Percentiles rank a stretch among this genome's conserved stretches.
Conservation (phyloP, 768 basidiomycete species). For the Boletellus emodensis region DNA sequence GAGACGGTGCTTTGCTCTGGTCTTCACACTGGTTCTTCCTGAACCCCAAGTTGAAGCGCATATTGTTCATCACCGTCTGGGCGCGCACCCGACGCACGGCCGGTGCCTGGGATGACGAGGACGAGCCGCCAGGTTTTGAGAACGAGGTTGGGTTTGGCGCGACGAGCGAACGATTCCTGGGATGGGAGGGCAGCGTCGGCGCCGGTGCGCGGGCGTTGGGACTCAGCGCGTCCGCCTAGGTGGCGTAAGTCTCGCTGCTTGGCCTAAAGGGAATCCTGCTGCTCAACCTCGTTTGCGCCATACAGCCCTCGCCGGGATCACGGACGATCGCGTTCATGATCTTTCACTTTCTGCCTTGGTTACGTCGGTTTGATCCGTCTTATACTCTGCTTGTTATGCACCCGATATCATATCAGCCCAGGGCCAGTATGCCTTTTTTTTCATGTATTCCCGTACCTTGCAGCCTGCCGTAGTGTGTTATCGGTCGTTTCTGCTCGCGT, state of each 20-base stretch:
- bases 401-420: constrained; percentile 19
- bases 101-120: constrained; percentile 48
- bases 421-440: constrained; percentile 7
- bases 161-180: constrained; percentile 59
- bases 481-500: too few relatives aligned
- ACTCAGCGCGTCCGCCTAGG: constrained; percentile 37
- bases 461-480: constrained; percentile 3
- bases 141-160: constrained; percentile 34
- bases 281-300: constrained; percentile 17
- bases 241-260: constrained; percentile 23
- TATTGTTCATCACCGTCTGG: constrained; percentile 91
- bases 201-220: constrained; percentile 84
- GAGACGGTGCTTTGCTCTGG: constrained; percentile 84
- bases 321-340: background rate
- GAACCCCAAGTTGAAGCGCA: constrained; percentile 87
- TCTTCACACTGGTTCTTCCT: constrained; percentile 97
- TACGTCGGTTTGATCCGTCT: background rate
- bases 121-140: constrained; percentile 35
- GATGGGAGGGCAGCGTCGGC: constrained; percentile 75
- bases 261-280: background rate
- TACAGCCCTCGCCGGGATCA: background rate
- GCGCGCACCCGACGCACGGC: constrained; percentile 65
- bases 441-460: constrained; percentile 15
- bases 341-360: background rate
- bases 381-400: constrained; percentile 7